phyloP scores from a whole-genome alignment of 2,329 filamentous ascomycete genomes.

The Alternaria novae-zelandiae region DNA sequence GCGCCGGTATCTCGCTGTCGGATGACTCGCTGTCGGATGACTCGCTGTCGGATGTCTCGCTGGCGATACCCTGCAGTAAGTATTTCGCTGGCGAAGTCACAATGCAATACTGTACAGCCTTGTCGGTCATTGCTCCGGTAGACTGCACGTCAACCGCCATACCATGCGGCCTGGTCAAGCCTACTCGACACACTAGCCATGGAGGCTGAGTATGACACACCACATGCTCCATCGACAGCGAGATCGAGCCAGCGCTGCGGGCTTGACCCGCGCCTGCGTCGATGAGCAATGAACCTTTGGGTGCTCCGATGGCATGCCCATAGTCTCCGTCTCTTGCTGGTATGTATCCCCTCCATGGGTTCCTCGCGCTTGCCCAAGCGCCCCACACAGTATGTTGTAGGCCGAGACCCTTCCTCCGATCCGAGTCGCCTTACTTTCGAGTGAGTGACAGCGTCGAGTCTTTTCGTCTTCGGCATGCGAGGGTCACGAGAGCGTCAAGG shows the following conservation, averaged over 20 bases:
- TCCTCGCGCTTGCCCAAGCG: neutral
- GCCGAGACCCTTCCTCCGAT: neutral
- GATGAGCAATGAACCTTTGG: neutral
- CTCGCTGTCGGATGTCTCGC: neutral
- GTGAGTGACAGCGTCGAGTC: neutral
- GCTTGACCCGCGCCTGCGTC: neutral
- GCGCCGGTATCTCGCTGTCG: neutral
- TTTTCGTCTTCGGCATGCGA: neutral
- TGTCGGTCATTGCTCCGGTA: neutral
- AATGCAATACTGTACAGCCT: neutral
- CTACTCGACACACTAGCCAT: neutral
- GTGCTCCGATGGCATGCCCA: neutral
- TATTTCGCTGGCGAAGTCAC: neutral
- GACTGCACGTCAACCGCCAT: neutral
- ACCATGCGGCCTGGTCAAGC: neutral
- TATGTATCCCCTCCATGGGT: neutral
- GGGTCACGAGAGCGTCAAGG: neutral
- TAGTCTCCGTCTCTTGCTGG: neutral
- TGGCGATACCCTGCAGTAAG: neutral
- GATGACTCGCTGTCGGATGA: neutral
- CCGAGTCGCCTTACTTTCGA: neutral
- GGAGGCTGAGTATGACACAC: neutral
- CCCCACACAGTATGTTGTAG: neutral
- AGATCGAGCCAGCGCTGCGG: neutral
- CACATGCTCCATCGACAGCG: neutral